Percentiles rank a stretch among this genome's conserved stretches.
Evolutionary conservation across 1,284 basidiomycete genomes (phyloP).

Genomic region (Moesziomyces sp.): DNA sequence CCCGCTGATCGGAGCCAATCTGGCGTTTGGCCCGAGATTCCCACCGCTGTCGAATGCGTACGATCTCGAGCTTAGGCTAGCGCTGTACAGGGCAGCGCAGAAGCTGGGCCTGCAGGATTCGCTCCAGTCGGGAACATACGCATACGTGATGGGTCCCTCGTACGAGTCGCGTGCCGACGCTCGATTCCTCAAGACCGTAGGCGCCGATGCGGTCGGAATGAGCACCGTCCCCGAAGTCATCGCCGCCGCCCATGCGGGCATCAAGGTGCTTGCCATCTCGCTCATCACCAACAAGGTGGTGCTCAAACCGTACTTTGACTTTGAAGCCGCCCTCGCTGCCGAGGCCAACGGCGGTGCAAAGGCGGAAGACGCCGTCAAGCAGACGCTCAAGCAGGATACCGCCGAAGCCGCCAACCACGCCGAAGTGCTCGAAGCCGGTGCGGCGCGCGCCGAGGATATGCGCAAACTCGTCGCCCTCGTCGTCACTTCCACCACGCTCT

Average conservation of each 20-base stretch:
- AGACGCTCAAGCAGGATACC: slow-evolving; percentile 68
- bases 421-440: slow-evolving; percentile 80
- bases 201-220: slow-evolving; percentile 82
- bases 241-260: slow-evolving; percentile 76
- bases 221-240: slow-evolving; percentile 90
- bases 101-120: slow-evolving; percentile 68
- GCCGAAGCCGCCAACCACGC: slow-evolving; percentile 78
- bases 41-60: slow-evolving; percentile 83
- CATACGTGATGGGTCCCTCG: slow-evolving; percentile 81
- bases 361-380: slow-evolving; percentile 4
- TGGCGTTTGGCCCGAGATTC: slow-evolving; percentile 73
- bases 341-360: slow-evolving; percentile 70
- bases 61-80: slow-evolving; percentile 75
- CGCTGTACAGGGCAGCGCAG: slow-evolving; percentile 77
- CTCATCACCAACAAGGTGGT: slow-evolving; percentile 85
- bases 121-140: slow-evolving; percentile 75
- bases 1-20: slow-evolving; percentile 72
- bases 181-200: slow-evolving; percentile 38
- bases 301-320: slow-evolving; percentile 77
- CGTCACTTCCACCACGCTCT: slow-evolving; percentile 12
- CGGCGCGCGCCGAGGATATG: slow-evolving; percentile 78
- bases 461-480: slow-evolving; percentile 70
- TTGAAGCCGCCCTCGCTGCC: slow-evolving; percentile 77
- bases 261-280: slow-evolving; percentile 80
- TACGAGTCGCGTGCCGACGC: slow-evolving; percentile 76